Percentiles rank a stretch among this genome's conserved stretches.
phyloP scores from a whole-genome alignment of 108 stramenopile species.

The Nitzschia sp. region DNA sequence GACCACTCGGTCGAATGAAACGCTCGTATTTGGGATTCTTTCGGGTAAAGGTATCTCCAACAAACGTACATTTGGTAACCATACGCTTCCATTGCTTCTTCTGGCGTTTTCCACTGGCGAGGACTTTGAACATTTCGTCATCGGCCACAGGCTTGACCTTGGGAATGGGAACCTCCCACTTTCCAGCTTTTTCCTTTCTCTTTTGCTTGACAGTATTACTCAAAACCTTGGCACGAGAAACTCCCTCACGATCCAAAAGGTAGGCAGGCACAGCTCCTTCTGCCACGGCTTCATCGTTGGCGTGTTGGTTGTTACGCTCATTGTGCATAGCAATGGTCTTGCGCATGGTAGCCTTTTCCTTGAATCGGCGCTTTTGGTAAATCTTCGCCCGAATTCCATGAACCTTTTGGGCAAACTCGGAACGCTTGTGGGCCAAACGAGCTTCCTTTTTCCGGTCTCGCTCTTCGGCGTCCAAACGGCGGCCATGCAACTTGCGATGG shows the following conservation, averaged over 20 bases:
- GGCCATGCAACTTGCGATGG: slow-evolving; percentile 97
- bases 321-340: slow-evolving; percentile 99
- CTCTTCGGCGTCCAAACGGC: slow-evolving; percentile 94
- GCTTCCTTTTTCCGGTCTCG: slow-evolving; percentile 96
- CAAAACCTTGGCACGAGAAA: slow-evolving; percentile 96
- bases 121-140: slow-evolving; percentile 98
- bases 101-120: slow-evolving; percentile 88
- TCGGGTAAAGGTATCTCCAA: slow-evolving; percentile 95
- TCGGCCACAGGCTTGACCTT: slow-evolving; percentile 99
- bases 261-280: slow-evolving; percentile 97
- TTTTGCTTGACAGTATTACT: slow-evolving; percentile 99
- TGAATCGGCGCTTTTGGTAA: slow-evolving; percentile 95
- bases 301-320: slow-evolving; percentile 93
- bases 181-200: slow-evolving; percentile 99
- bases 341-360: slow-evolving; percentile 99
- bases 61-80: slow-evolving; percentile 98
- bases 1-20: slow-evolving; percentile 96
- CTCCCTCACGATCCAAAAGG: slow-evolving; percentile 97
- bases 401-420: slow-evolving; percentile 96
- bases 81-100: slow-evolving; percentile 98
- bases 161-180: slow-evolving; percentile 99
- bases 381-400: slow-evolving; percentile 97
- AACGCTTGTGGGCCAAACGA: slow-evolving; percentile 91
- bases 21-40: slow-evolving; percentile 99
- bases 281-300: slow-evolving; percentile 92